phyloP scores from a whole-genome alignment of 495 filamentous ascomycete species.

The Jackrogersella multiformis region DNA sequence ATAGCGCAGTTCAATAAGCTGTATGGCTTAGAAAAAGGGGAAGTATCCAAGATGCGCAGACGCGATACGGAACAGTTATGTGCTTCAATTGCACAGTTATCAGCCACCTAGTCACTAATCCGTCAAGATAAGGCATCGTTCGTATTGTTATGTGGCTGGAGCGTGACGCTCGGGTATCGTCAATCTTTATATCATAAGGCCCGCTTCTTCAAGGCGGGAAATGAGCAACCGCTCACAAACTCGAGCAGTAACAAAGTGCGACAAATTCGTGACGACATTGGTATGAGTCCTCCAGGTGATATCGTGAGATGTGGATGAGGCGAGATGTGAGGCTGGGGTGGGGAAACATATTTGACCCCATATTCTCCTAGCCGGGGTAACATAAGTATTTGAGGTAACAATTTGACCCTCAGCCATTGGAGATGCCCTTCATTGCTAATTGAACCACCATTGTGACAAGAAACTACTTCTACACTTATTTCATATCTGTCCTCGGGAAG shows the following conservation, averaged over 20 bases:
- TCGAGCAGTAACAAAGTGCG: constrained; percentile 18
- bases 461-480: constrained; percentile 20
- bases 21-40: neutral
- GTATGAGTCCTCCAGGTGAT: constrained; percentile 23
- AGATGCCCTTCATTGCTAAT: constrained; percentile 19
- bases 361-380: constrained; percentile 11
- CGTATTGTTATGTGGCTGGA: constrained; percentile 33
- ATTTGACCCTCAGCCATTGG: constrained; percentile 13
- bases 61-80: constrained; percentile 12
- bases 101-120: constrained; percentile 28
- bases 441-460: constrained; percentile 25
- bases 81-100: constrained; percentile 31
- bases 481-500: constrained; percentile 24
- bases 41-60: constrained; percentile 18
- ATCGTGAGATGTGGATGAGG: constrained; percentile 22
- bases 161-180: constrained; percentile 37
- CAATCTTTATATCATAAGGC: constrained; percentile 38
- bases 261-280: constrained; percentile 22
- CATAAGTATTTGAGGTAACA: constrained; percentile 16
- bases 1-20: constrained; percentile 2
- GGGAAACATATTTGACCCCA: constrained; percentile 18
- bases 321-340: constrained; percentile 21
- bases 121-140: constrained; percentile 31
- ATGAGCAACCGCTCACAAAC: constrained; percentile 20
- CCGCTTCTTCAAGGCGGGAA: constrained; percentile 16